Evolutionary conservation across 2,329 filamentous ascomycete species (phyloP), one percentile per base, ranked within the genome.

Genomic region (Apiospora rasikravindrae): DNA sequence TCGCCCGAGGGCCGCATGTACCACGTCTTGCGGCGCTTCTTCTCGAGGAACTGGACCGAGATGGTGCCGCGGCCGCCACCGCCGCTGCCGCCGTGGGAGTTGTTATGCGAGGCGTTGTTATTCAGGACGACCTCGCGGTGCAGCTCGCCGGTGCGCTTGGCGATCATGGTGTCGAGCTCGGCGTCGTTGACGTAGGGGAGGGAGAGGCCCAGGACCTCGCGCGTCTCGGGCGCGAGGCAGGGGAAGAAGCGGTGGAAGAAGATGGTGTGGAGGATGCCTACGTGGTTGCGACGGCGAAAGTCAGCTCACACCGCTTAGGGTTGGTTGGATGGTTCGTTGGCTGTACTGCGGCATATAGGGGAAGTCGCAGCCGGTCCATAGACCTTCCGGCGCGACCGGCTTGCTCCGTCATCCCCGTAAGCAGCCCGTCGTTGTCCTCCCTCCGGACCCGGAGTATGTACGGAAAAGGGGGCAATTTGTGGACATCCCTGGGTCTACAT

Each of bases 191-290:
- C 93, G 78, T 94, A 93, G 69, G 96, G 95, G 40, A 98, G 90
- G 45, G 94, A 95, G 74, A 98, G 89, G 83, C 97, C 95, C 76
- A 98, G 91, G 75, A 98, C 91, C 80, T 98, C 95, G 84, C 94
- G 92, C 75, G 94, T 95, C 75, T 90, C 89, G 7, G 96, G 96
- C 57, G 90, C 87, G 77, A 98, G 89, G 72, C 94, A 92, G 72
- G 94, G 94, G 87, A 98, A 98, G 89, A 96, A 97, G 80, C 96
- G 93, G 86, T 98, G 95, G 88, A 98, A 98, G 90, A 98, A 99
- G 82, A 98, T 98, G 69, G 95, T 97, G 83, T 98, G 95, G 69
- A 98, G 89, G 81, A 98, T 93, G 75, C 93, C 96, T 97, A 78
- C 49, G 16, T 7, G 44, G 44, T 16, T 8, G 33, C 33, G 33